Base-by-base conservation (phyloP, 139 green algal genomes). In the Coelastrella sp. region DNA sequence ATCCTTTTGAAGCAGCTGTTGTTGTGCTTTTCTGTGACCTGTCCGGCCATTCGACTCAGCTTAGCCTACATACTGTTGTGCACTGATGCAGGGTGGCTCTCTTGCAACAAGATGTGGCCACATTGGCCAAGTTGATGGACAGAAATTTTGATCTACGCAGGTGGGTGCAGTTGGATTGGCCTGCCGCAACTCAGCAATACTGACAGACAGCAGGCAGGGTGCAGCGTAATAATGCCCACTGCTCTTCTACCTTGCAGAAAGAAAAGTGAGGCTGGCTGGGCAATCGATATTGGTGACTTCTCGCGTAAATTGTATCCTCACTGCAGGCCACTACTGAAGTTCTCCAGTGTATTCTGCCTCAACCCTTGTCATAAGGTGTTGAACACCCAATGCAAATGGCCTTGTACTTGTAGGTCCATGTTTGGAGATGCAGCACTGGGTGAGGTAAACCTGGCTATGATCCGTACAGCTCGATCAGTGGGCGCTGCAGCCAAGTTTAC, bases 401-500 rank as follows among this genome's bases (percentile, higher is more conserved):
- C 17, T 23, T 57, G 48, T 15, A 23, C 17, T 25, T 57, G 93
- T 60, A 92, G 90, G 43, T 74, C 79, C 9, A 88, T 96, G 71
- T 97, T 95, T 89, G 93, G 93, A 0, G 91, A 95, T 69, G 88
- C 59, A 2, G 95, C 84, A 2, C 83, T 98, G 37, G 94, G 96
- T 0, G 81, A 81, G 1, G 19, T 62, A 4, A 98, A 96, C 88
- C 41, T 98, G 32, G 25, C 67, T 0, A 98, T 98, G 96, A 83
- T 98, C 0, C 48, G 86, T 30, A 50, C 90, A 0, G 94, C 94
- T 23, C 85, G 87, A n/a, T 93, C 89, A 2, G 87, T 95, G 7
- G 92, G 92, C 37, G 85, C 90, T 25, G 90, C 92, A 15, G 96
- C 92, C 27, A 98, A 98, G 90, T 96, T 98, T 79, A 96, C 92